A percentile compares a stretch with the other conserved stretches of the same genome.
Evolutionary conservation across 495 filamentous ascomycete species (phyloP).

Genomic region (Aspergillus haitiensis): DNA sequence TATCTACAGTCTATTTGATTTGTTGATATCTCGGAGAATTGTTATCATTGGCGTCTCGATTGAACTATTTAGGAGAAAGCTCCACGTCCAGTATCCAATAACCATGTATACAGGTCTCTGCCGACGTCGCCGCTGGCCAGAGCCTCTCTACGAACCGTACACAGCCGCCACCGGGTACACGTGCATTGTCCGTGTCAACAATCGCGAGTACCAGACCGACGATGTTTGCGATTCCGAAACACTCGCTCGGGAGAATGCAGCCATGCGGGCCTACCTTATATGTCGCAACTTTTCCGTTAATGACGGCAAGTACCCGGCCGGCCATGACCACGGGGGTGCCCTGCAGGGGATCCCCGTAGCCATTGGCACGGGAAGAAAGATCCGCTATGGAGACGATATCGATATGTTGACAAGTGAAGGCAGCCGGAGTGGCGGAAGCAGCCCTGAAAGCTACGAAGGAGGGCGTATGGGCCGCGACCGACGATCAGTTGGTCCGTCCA

Average conservation of each 20-base stretch:
- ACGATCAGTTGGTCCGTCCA: constrained; percentile 17
- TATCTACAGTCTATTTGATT: constrained; percentile 18
- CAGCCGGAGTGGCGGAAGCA: constrained; percentile 57
- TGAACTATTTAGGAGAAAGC: constrained; percentile 1
- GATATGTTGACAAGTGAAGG: constrained; percentile 48
- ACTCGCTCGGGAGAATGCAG: constrained; percentile 89
- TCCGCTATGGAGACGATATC: constrained; percentile 43
- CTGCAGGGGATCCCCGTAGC: constrained; percentile 84
- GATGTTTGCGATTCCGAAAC: constrained; percentile 74
- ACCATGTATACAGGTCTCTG: constrained; percentile 72
- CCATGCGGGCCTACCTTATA: constrained; percentile 95
- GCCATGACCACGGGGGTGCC: constrained; percentile 71
- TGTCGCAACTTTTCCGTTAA: constrained; percentile 99
- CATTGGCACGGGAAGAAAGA: constrained; percentile 60
- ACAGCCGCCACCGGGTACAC: constrained; percentile 64
- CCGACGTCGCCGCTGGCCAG: constrained; percentile 91
- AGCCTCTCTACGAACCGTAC: constrained; percentile 87
- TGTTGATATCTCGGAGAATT: constrained; percentile 17
- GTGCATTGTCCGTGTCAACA: constrained; percentile 93
- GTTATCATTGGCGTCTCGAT: constrained; percentile 14
- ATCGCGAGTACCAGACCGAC: constrained; percentile 93
- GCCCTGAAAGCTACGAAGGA: constrained; percentile 50
- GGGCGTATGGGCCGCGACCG: constrained; percentile 21
- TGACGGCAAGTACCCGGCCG: constrained; percentile 81
- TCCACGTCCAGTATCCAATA: constrained; percentile 21